Evolutionary conservation across 176 grass and related monocot species (phyloP), one percentile per base, ranked within the genome.

Genomic region (Aegilops umbellulata): DNA sequence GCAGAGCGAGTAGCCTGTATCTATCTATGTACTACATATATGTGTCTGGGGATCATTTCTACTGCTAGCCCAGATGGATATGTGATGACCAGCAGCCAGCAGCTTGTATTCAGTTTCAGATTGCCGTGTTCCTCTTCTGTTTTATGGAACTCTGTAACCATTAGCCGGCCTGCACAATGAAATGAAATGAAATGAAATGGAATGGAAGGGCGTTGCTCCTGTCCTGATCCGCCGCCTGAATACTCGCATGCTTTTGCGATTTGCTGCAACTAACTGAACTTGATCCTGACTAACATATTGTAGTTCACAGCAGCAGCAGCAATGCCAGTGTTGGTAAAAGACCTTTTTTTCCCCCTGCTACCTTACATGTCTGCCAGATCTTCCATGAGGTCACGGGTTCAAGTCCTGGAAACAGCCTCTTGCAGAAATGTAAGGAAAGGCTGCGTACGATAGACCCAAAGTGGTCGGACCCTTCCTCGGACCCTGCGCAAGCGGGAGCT

Each of bases 151-250:
- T 22, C 53, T 58, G 19, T 74, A 80, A 74, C 79, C 65, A 10
- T 66, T 66, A 15, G 57, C 84, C 42, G 8, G 7, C 7, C 17
- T 30, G 65, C 78, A 80, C 80, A 83, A 27, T 83, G 84, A 69
- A 90, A 27, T 83, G 84, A 77, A 90, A 86, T 78, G 80, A 77
- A 90, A 86, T 78, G 80, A 72, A 90, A 86, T 78, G 80, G 69
- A 90, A 86, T 78, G 80, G 65, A 83, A 30, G 78, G 53, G 53
- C 16, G 49, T 53, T 53, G 49, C 49, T 51, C 47, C 46, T 49
- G 46, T 51, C 47, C 16, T 53, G 16, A 53, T 19, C 53, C 19
- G 53, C 53, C 7, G 19, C 19, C 53, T 58, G 53, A 53, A 19
- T 53, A 7, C 16, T 53, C 53, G 7, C 16, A 9, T 58, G 2